Percentiles rank a stretch among this genome's conserved stretches.
Evolutionary conservation across 805 yeast genomes (phyloP).

Genomic region (Cyberlindnera lachancei): DNA sequence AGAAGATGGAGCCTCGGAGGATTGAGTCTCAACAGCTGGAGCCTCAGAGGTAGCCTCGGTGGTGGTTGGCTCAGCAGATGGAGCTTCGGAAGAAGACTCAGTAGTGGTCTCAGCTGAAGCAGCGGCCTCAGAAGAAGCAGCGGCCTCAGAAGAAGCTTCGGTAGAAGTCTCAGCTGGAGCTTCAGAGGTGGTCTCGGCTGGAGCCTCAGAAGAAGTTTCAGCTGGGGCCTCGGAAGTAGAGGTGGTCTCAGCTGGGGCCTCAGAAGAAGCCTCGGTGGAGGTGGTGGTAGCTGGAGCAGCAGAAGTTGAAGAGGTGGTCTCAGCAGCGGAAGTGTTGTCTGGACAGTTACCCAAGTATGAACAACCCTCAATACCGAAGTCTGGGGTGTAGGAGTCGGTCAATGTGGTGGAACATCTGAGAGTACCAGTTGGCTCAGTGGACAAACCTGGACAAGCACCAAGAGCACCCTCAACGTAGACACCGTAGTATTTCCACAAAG

Average conservation of each 20-base stretch:
- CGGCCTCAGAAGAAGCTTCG: slow-evolving; percentile 2
- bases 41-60: slow-evolving; percentile 7
- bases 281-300: slow-evolving; percentile 10
- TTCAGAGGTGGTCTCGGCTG: slow-evolving; percentile 8
- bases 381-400: slow-evolving; percentile 8
- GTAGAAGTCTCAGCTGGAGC: slow-evolving; percentile 5
- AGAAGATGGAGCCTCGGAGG: slow-evolving; percentile 8
- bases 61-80: slow-evolving; percentile 6
- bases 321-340: slow-evolving; percentile 23
- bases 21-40: slow-evolving; percentile 6
- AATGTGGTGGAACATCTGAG: slow-evolving; percentile 20
- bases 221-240: slow-evolving; percentile 6
- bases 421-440: slow-evolving; percentile 27
- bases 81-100: background rate
- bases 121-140: slow-evolving; percentile 7
- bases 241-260: slow-evolving; percentile 8
- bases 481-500: slow-evolving; percentile 27
- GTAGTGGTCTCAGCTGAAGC: too few relatives aligned
- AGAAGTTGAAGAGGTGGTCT: slow-evolving; percentile 2
- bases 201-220: slow-evolving; percentile 4
- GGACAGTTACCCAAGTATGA: slow-evolving; percentile 29
- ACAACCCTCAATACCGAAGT: slow-evolving; percentile 16
- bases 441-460: slow-evolving; percentile 17
- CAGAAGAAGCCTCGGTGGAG: slow-evolving; percentile 3
- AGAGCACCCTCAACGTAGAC: slow-evolving; percentile 22